Percentiles rank a stretch among this genome's conserved stretches.
Conservation (phyloP, 768 basidiomycete genomes). For the Hortiboletus flavorubellus region DNA sequence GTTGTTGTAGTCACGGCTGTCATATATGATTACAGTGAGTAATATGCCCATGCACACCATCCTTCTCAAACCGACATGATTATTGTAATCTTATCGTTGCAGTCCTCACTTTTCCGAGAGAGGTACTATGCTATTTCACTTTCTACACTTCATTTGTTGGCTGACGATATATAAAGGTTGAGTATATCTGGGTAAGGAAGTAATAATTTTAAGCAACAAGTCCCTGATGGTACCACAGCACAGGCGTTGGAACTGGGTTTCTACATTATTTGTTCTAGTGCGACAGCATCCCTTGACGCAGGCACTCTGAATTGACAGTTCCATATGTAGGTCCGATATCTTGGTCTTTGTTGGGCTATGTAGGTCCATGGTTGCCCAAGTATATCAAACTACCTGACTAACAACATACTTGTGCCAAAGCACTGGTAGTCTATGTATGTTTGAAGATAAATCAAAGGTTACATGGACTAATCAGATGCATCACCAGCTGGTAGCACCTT, state of each 20-base stretch:
- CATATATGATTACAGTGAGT: background rate
- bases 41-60: too few relatives aligned
- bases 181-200: background rate
- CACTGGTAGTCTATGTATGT: background rate
- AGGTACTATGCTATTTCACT: background rate
- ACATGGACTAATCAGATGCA: background rate
- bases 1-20: background rate
- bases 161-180: background rate
- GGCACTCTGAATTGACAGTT: background rate
- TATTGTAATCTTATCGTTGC: background rate
- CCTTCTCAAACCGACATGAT: background rate
- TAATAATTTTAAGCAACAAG: too few relatives aligned
- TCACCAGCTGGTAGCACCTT: background rate
- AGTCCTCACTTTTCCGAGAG: background rate
- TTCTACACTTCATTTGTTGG: background rate
- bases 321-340: background rate
- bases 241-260: background rate
- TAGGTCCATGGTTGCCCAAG: background rate
- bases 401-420: background rate
- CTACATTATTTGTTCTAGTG: background rate
- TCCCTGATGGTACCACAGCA: background rate
- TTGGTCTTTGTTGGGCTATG: conserved; percentile 2
- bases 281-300: background rate
- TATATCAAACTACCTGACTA: too few relatives aligned
- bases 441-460: background rate